A percentile compares a stretch with the other conserved stretches of the same genome.
phyloP scores from a whole-genome alignment of 1,284 basidiomycete genomes.

The Moesziomyces sp. region DNA sequence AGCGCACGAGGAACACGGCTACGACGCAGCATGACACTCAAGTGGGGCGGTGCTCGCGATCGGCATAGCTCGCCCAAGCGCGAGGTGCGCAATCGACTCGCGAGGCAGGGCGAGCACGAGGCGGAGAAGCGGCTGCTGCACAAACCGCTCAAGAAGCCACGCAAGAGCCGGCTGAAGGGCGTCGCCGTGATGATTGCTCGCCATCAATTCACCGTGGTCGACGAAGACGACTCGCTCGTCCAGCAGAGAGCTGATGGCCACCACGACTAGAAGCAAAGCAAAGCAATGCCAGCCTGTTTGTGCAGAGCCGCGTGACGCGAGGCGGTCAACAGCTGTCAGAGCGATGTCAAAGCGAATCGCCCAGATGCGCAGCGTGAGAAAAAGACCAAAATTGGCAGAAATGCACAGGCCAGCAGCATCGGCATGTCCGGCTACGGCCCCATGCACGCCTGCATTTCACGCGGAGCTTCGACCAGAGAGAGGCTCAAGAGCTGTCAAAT shows the following conservation, averaged over 20 bases:
- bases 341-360: background rate
- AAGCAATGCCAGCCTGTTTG: no score
- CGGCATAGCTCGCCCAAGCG: slow-evolving; percentile 27
- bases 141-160: slow-evolving; percentile 24
- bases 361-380: slow-evolving; percentile 5
- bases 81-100: slow-evolving; percentile 17
- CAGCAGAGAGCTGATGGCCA: background rate
- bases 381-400: background rate
- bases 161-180: slow-evolving; percentile 38
- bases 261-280: no score
- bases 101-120: background rate
- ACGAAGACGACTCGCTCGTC: slow-evolving; percentile 38
- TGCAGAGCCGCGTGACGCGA: no score
- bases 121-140: slow-evolving; percentile 16
- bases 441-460: background rate
- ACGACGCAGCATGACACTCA: slow-evolving; percentile 18
- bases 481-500: no score
- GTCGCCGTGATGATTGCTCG: slow-evolving; percentile 34
- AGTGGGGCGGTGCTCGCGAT: slow-evolving; percentile 1
- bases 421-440: slow-evolving; percentile 5
- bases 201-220: slow-evolving; percentile 37
- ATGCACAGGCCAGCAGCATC: slow-evolving; percentile 7
- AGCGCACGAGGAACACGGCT: background rate
- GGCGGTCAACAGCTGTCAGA: no score
- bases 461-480: no score